Base-by-base conservation (phyloP, 2,329 filamentous ascomycete genomes). In the Diaporthe destruens region DNA sequence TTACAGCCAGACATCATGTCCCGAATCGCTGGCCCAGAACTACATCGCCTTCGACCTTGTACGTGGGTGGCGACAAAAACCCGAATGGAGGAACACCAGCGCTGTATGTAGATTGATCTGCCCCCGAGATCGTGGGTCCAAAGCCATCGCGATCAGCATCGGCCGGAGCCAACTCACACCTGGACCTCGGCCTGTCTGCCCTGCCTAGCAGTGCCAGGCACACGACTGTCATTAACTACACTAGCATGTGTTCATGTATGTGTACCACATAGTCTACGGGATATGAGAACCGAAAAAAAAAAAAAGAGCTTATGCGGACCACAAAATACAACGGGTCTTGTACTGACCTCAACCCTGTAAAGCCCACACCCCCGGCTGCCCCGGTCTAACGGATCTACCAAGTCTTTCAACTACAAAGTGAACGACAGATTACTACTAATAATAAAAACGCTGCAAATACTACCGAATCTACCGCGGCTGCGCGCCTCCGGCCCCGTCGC, bases 41-140 rank as follows among this genome's bases (percentile, higher is more conserved):
- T 44, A 51, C 61, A 32, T 51, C 61, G 44, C 61, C 61, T 36
- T 51, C 39, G 11, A 51, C 6, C 1, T 16, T 49, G 59, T 65
- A 42, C 42, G 59, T 29, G 44, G 61, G 29, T 65, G 61, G 61
- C 61, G 44, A 51, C 23, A 29, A 61, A 44, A 14, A 23, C 25
- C 29, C 32, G 23, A 66, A 25, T 65, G 44, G 53, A 39, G 29
- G n/a, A 53, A 36, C 14, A 47, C n/a, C 61, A n/a, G 39, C 44
- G 39, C 14, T 39, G 25, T 61, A 8, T 39, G 25, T 61, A 8
- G 20, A 34, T 23, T 44, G 61, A 36, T 65, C 61, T 65, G 44
- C 61, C 61, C 32, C 32, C 47, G n/a, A 66, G 61, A 53, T 66
- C 61, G 61, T 66, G 61, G 61, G 61, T 66, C 61, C 32, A 53